Evolutionary conservation across 495 filamentous ascomycete species (phyloP), one percentile per base, ranked within the genome.

Genomic region (Bacidia rubella): DNA sequence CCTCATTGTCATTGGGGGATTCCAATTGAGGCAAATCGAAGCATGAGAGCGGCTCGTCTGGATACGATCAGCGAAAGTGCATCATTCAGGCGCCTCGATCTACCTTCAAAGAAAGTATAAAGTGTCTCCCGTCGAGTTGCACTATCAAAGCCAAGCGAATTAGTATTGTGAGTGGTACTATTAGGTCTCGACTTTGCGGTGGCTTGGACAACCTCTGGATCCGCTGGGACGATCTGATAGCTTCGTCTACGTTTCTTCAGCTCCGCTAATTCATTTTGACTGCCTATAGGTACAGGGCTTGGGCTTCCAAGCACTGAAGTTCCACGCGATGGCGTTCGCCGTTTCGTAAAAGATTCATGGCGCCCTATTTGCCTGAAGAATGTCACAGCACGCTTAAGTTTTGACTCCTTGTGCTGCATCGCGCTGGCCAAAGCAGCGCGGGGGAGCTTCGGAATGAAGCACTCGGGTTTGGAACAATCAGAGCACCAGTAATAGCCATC

Each of bases 331-430:
- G 7, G 7, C 17, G 41, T 17, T 20, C 20, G 12, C 5, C 20
- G 41, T 20, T 20, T 9, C 7, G 9, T 9, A 44, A 17, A 7
- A 22, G 41, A 44, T 9, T 22, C 41, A 17, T 17, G 40, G 24
- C 21, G 24, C 11, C 52, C 53, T 1, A 58, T 10, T 12, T 52
- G 27, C 24, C 52, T 58, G 53, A 58, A 58, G 15, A 58, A 58
- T 5, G 24, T 50, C 4, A 55, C 42, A 9, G 56, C 56, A 0
- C 53, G 52, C 43, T 24, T 58, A 26, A 58, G 35, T 11, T 38
- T 47, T 5, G 49, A 52, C 9, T 20, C 45, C 38, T 58, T 58
- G 40, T 38, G 22, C 26, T 51, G 40, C 5, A 50, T 11, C 29
- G 15, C 32, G 11, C 20, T 9, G 29, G 32, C 32, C 19, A 24